Evolutionary conservation across 2,329 filamentous ascomycete genomes (phyloP).

Genomic region (Neopestalotiopsis clavispora): DNA sequence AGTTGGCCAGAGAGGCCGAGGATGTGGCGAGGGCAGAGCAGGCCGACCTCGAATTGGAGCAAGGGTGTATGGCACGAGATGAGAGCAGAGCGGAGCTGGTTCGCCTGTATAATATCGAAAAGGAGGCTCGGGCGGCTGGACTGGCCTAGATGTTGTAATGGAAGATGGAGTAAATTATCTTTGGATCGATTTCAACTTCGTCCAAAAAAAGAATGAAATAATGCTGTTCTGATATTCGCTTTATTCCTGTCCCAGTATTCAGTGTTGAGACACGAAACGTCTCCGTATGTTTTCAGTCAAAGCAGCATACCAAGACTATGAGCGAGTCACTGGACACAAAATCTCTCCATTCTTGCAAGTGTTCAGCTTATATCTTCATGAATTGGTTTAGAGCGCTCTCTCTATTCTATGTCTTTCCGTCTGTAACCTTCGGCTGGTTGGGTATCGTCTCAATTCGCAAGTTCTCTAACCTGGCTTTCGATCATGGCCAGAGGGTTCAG

Average conservation of each 20-base stretch:
- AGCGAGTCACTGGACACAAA: too few relatives aligned
- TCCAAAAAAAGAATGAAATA: too few relatives aligned
- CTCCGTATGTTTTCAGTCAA: too few relatives aligned
- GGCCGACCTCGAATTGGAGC: neutral
- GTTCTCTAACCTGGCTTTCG: neutral
- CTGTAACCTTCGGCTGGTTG: neutral
- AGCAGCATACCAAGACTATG: too few relatives aligned
- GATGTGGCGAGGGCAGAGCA: neutral
- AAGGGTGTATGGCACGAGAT: neutral
- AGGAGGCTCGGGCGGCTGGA: neutral
- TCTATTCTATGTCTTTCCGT: neutral
- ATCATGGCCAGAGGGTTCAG: slow-evolving; percentile 6
- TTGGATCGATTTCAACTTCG: too few relatives aligned
- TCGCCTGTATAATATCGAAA: neutral
- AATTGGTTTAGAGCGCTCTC: neutral
- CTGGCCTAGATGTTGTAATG: neutral
- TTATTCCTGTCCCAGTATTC: too few relatives aligned
- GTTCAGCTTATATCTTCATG: too few relatives aligned
- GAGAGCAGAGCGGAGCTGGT: neutral
- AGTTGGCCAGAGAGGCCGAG: neutral
- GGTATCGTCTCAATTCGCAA: neutral
- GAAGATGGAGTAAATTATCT: neutral
- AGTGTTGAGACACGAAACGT: too few relatives aligned
- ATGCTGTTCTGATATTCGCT: too few relatives aligned
- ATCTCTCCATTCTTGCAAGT: too few relatives aligned